phyloP scores from a whole-genome alignment of 2,329 filamentous ascomycete species.

The Ceratocystiopsis sp. region DNA sequence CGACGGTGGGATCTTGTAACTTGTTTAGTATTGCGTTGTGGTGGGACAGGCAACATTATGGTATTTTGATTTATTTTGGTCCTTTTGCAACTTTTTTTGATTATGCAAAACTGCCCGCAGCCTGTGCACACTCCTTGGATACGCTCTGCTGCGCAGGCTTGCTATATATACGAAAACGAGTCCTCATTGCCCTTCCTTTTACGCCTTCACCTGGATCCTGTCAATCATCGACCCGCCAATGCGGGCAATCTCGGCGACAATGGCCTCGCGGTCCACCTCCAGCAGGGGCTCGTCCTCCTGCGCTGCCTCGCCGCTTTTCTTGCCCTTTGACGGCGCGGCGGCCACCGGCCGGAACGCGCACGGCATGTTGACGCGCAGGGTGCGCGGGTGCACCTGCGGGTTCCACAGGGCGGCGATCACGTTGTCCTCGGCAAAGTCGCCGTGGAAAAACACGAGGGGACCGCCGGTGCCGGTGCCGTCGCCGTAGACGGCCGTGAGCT shows the following conservation, averaged over 20 bases:
- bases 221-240: slow-evolving; percentile 51
- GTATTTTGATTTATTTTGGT: not conserved
- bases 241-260: slow-evolving; percentile 57
- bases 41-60: too few species aligned
- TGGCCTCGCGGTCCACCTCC: slow-evolving; percentile 47
- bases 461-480: slow-evolving; percentile 16
- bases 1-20: not conserved
- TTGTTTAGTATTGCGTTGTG: not conserved
- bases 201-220: slow-evolving; percentile 33
- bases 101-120: too few species aligned
- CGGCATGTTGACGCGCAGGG: slow-evolving; percentile 54
- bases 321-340: slow-evolving; percentile 1
- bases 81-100: not conserved
- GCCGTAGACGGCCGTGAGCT: slow-evolving; percentile 50
- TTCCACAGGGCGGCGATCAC: slow-evolving; percentile 44
- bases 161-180: not conserved
- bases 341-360: slow-evolving; percentile 44
- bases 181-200: not conserved
- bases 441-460: slow-evolving; percentile 59
- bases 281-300: slow-evolving; percentile 23
- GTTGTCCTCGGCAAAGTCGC: slow-evolving; percentile 34
- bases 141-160: too few species aligned
- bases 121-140: too few species aligned
- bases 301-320: not conserved
- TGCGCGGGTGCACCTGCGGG: slow-evolving; percentile 33